These are phyloP conservation scores for Nakazawaea holstii DNA, from an alignment of 805 yeast genomes.

Conservation along the genomic window DNA sequence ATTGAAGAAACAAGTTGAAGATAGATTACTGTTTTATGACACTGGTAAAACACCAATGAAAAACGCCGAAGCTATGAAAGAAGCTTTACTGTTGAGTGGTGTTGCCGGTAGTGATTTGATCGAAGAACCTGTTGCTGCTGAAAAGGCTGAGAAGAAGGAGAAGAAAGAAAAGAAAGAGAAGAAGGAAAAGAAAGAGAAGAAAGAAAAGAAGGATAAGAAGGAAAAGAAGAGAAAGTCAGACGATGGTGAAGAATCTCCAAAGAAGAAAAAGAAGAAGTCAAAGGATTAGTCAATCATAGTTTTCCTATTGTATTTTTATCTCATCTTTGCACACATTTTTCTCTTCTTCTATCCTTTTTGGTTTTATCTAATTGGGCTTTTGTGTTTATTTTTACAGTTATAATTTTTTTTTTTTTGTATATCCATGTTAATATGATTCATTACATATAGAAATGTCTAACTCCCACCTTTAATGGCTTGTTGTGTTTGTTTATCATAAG, in stretches of 20 bases:
- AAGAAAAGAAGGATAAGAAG: conserved; percentile 43
- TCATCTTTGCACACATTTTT: not conserved
- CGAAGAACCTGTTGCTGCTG: conserved; percentile 21
- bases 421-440: conserved; percentile 2
- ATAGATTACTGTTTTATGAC: conserved; percentile 91
- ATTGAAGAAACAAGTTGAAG: conserved; percentile 95
- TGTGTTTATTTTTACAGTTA: not conserved
- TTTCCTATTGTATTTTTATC: not conserved
- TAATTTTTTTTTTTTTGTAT: not conserved
- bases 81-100: conserved; percentile 71
- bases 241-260: conserved; percentile 26
- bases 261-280: conserved; percentile 30
- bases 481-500: not conserved
- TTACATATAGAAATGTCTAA: not conserved
- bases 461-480: no score
- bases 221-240: conserved; percentile 30
- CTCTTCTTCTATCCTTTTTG: not conserved
- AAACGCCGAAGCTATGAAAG: conserved; percentile 89
- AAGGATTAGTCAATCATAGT: conserved; percentile 20
- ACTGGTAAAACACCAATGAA: conserved; percentile 96
- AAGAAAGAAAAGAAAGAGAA: conserved; percentile 39
- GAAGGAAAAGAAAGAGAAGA: conserved; percentile 47
- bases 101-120: conserved; percentile 22
- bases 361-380: not conserved
- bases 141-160: conserved; percentile 29